Base-by-base conservation (phyloP, 345 rosid genomes). In the Turritis glabra region DNA sequence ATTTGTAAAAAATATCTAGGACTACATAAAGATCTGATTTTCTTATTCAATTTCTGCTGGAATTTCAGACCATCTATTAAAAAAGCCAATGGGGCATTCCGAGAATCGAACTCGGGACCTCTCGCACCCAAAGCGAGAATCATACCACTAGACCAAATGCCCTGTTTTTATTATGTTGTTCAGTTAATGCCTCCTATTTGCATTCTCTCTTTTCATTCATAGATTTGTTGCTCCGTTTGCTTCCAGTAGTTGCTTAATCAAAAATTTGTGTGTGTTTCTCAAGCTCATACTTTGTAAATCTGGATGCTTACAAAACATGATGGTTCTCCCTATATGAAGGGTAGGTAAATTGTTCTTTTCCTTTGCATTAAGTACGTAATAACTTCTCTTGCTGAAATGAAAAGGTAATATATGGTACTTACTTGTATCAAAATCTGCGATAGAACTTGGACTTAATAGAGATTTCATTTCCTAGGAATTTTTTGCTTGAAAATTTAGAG, bases 81-180 rank as follows among this genome's bases (percentile, higher is more conserved):
- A 55, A 54, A 26, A 3, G 51, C 22, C 26, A 51, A 2, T 52
- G 57, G 57, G 57, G 57, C 32, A 51, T 51, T 51, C 57, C 33
- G 82, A 83, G 88, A 89, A 88, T 82, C 74, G 54, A 84, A 85
- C 86, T 89, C 78, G 74, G 82, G 90, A 92, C 88, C 86, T 86
- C 89, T 93, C 84, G 83, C 90, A 85, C 90, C 93, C 89, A 80
- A 87, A 90, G 90, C 86, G 73, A 90, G 90, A 86, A 87, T 86
- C 90, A 85, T 87, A 82, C 91, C 91, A 87, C 92, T 89, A 87
- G 84, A 86, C 92, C 87, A 87, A 88, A 84, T 85, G 87, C 89
- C 90, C 80, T 48, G 11, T 25, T 35, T n/a, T 32, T 15, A 54
- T 7, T 25, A 53, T 9, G 38, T 29, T 55, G 38, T 55, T 9